Percentiles rank a stretch among this genome's conserved stretches.
Evolutionary conservation across 1,284 basidiomycete genomes (phyloP).

Genomic region (Flammula alnicola): DNA sequence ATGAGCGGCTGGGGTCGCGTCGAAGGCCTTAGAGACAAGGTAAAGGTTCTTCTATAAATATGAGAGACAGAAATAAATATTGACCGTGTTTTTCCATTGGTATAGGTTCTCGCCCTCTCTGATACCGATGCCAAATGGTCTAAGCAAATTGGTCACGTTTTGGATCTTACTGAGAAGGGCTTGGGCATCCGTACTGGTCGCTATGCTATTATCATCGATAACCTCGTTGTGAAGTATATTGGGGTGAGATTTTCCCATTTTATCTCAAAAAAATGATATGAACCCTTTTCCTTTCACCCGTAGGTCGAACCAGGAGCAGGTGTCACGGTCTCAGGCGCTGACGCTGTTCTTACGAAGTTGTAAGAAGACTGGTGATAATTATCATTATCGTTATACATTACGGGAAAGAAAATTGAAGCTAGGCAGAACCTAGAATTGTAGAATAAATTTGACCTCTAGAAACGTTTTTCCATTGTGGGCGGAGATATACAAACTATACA

Average conservation of each 20-base stretch:
- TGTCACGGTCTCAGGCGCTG: slow-evolving; percentile 69
- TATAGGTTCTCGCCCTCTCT: slow-evolving; percentile 68
- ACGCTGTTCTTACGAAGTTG: slow-evolving; percentile 63
- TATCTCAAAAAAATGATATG: slow-evolving; percentile 10
- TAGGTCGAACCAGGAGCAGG: slow-evolving; percentile 58
- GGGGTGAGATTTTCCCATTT: slow-evolving; percentile 45
- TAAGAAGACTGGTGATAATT: slow-evolving; percentile 28
- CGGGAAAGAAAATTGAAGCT: background rate
- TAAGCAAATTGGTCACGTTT: slow-evolving; percentile 58
- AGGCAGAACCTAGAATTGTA: background rate
- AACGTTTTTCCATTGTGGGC: too few relatives aligned
- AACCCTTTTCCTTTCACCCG: slow-evolving; percentile 9
- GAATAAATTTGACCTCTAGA: too few relatives aligned
- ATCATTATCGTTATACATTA: slow-evolving; percentile 1
- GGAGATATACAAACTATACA: too few relatives aligned
- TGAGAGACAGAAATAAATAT: slow-evolving; percentile 1
- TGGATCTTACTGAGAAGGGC: slow-evolving; percentile 60
- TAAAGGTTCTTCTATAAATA: slow-evolving; percentile 25
- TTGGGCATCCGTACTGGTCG: slow-evolving; percentile 72
- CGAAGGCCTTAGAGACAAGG: slow-evolving; percentile 74
- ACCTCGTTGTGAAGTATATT: slow-evolving; percentile 70
- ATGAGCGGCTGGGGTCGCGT: slow-evolving; percentile 79
- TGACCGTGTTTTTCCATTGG: slow-evolving; percentile 6
- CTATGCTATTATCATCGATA: slow-evolving; percentile 74
- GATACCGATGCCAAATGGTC: slow-evolving; percentile 74